A percentile compares a stretch with the other conserved stretches of the same genome.
These are phyloP conservation scores for Phalaenopsis hybrid DNA, from an alignment of 116 monocot genomes.

Conservation along the genomic window DNA sequence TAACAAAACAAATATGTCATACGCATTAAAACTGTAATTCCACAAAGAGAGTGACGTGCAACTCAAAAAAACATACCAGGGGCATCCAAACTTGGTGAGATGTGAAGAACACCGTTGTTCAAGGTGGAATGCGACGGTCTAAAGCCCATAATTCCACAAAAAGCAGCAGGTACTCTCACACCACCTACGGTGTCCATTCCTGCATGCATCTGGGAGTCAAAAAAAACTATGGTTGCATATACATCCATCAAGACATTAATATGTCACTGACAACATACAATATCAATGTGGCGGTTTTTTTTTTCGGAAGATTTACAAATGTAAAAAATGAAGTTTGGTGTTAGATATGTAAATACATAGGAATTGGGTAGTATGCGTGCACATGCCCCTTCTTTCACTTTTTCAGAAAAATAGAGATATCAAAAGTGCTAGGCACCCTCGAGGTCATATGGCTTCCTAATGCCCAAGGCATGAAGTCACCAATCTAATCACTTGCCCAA, in stretches of 20 bases:
- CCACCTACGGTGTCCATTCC: slow-evolving; percentile 82
- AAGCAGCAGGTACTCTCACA: slow-evolving; percentile 71
- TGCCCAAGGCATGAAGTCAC: neutral
- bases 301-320: neutral
- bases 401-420: neutral
- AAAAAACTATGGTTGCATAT: neutral
- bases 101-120: slow-evolving; percentile 59
- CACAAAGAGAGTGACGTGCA: neutral
- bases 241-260: neutral
- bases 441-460: neutral
- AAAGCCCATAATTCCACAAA: slow-evolving; percentile 73
- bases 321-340: no score
- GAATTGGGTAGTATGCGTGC: no score
- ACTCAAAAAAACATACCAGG: slow-evolving; percentile 43
- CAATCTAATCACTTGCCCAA: neutral
- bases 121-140: slow-evolving; percentile 60
- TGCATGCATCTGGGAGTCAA: slow-evolving; percentile 19
- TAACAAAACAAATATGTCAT: neutral
- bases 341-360: no score
- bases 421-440: neutral
- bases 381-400: neutral
- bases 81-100: slow-evolving; percentile 83
- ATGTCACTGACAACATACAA: neutral
- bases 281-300: neutral
- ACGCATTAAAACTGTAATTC: neutral